phyloP scores from a whole-genome alignment of 257 asterid genomes.

The Apocynum venetum region DNA sequence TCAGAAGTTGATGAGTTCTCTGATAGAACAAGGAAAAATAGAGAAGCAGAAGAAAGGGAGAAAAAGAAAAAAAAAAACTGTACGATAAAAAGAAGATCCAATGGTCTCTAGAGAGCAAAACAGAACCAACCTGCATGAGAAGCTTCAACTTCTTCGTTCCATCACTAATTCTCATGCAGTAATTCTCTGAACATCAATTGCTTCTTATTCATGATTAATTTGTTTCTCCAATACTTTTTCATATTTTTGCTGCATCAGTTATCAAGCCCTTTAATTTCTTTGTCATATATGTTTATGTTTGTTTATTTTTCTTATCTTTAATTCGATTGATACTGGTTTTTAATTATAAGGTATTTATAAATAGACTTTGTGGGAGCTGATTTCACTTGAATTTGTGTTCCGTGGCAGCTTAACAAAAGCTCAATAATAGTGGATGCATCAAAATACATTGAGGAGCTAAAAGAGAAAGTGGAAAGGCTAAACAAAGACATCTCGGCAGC shows the following conservation, averaged over 20 bases:
- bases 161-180: slow-evolving; percentile 83
- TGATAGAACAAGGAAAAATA: not conserved
- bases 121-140: slow-evolving; percentile 49
- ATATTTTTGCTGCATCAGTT: too few relatives aligned
- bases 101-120: slow-evolving; percentile 72
- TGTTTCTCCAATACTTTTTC: too few relatives aligned
- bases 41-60: not conserved
- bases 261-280: not conserved
- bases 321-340: too few relatives aligned
- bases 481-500: slow-evolving; percentile 50
- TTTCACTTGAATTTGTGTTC: not conserved
- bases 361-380: not conserved
- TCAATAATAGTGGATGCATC: slow-evolving; percentile 81
- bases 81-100: not conserved
- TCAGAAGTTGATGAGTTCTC: slow-evolving; percentile 1
- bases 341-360: too few relatives aligned
- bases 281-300: too few relatives aligned
- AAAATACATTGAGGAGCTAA: slow-evolving; percentile 62
- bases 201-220: too few relatives aligned
- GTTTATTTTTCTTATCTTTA: too few relatives aligned
- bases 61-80: not conserved
- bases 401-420: slow-evolving; percentile 50
- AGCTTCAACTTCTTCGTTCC: slow-evolving; percentile 84
- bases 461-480: slow-evolving; percentile 66
- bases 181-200: slow-evolving; percentile 17